Conservation (phyloP, 768 basidiomycete genomes). For the Kwoniella shandongensis region DNA sequence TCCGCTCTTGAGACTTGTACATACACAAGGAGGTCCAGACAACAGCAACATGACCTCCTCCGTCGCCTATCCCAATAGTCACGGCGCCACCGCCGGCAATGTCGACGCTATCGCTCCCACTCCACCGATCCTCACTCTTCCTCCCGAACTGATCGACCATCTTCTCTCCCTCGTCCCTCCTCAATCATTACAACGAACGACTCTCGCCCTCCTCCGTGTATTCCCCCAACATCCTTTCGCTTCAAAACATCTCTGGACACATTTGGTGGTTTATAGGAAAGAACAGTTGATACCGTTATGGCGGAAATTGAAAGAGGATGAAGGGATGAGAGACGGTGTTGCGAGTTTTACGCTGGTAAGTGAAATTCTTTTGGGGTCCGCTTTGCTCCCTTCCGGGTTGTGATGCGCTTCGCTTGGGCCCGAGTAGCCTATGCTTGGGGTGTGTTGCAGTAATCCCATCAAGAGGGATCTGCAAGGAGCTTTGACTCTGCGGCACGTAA, state of each 20-base stretch:
- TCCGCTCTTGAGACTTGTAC: too few relatives aligned
- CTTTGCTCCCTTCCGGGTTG: too few relatives aligned
- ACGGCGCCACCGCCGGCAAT: background rate
- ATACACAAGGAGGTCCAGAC: too few relatives aligned
- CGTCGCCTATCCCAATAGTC: too few relatives aligned
- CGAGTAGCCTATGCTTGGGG: too few relatives aligned
- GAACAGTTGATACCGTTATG: constrained; percentile 64
- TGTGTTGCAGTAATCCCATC: too few relatives aligned
- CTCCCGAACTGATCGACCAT: constrained; percentile 66
- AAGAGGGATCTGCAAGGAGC: background rate
- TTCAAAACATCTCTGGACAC: constrained; percentile 61
- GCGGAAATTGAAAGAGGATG: constrained; percentile 57
- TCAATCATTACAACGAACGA: constrained; percentile 59
- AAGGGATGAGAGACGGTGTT: constrained; percentile 20
- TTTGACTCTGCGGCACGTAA: background rate
- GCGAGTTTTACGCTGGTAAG: constrained; percentile 25
- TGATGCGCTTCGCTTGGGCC: too few relatives aligned
- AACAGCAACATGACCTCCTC: too few relatives aligned
- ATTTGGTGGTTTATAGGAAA: constrained; percentile 59
- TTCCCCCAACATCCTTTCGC: constrained; percentile 66
- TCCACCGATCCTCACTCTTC: constrained; percentile 55
- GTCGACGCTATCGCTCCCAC: background rate
- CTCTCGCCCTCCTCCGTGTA: constrained; percentile 64
- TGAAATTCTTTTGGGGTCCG: constrained; percentile 5
- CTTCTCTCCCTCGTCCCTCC: constrained; percentile 62